Percentiles rank a stretch among this genome's conserved stretches.
These are phyloP conservation scores for Meyerozyma sp. DNA, from an alignment of 1,139 yeast species.

Conservation along the genomic window DNA sequence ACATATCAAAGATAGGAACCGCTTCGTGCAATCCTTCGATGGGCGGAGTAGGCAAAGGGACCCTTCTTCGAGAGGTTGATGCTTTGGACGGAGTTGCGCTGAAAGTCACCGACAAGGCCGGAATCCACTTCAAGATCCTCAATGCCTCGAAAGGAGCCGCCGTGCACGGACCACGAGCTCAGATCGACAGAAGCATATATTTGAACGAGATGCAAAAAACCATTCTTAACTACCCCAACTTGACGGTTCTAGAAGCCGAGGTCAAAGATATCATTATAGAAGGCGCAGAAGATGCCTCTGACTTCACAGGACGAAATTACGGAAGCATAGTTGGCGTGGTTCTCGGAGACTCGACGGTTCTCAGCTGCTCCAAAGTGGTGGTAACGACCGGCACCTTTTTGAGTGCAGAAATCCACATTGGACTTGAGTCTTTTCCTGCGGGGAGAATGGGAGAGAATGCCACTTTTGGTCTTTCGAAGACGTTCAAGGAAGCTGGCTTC, in stretches of 20 bases:
- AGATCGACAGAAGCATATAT: conserved; percentile 82
- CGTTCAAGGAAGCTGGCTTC: conserved; percentile 74
- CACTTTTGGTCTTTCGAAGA: conserved; percentile 80
- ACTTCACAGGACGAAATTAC: conserved; percentile 28
- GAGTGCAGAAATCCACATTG: conserved; percentile 92
- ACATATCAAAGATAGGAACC: conserved; percentile 71
- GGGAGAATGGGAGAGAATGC: conserved; percentile 94
- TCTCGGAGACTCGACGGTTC: conserved; percentile 57
- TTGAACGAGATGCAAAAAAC: conserved; percentile 72
- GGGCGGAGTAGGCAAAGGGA: conserved; percentile 99
- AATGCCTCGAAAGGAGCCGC: conserved; percentile 93
- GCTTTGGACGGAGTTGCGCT: conserved; percentile 93
- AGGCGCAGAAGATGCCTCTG: conserved; percentile 9
- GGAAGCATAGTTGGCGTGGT: conserved; percentile 65
- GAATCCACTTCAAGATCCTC: conserved; percentile 83
- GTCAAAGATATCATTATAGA: conserved; percentile 77
- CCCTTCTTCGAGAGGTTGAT: conserved; percentile 85
- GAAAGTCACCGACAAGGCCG: conserved; percentile 81
- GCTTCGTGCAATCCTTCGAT: conserved; percentile 97
- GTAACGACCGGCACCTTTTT: conserved; percentile 95
- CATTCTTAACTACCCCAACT: conserved; percentile 53
- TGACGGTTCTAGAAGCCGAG: conserved; percentile 63
- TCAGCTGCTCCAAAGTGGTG: conserved; percentile 65
- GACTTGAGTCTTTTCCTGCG: conserved; percentile 72
- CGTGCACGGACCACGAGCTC: conserved; percentile 98